These are phyloP conservation scores for Phaeosphaeriaceae sp. DNA, from an alignment of 2,329 filamentous ascomycete species.

Conservation along the genomic window DNA sequence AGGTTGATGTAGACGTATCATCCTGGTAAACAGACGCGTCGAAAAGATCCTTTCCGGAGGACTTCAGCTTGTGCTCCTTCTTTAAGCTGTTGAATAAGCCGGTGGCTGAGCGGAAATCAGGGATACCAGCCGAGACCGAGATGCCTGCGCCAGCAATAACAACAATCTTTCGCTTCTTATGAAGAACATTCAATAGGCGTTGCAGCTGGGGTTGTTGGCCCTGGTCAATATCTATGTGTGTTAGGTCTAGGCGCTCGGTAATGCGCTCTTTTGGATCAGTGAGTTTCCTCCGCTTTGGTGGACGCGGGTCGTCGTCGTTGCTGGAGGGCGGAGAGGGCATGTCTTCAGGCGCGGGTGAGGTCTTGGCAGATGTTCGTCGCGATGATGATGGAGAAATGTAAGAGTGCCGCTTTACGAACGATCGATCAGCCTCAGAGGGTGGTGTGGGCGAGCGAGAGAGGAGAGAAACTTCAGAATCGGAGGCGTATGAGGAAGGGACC, in stretches of 20 bases:
- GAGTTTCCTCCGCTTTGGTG: constrained; percentile 75
- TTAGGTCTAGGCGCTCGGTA: constrained; percentile 81
- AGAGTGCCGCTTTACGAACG: constrained; percentile 34
- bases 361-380: constrained; percentile 53
- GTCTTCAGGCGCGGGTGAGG: constrained; percentile 54
- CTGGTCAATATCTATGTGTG: constrained; percentile 57
- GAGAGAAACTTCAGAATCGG: constrained; percentile 39
- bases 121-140: constrained; percentile 94
- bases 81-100: constrained; percentile 88
- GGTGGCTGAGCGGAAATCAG: constrained; percentile 91
- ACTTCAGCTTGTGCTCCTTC: constrained; percentile 86
- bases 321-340: constrained; percentile 52
- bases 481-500: constrained; percentile 47
- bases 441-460: constrained; percentile 42
- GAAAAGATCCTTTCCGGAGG: constrained; percentile 93
- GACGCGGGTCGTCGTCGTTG: constrained; percentile 69
- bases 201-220: constrained; percentile 69
- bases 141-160: constrained; percentile 96
- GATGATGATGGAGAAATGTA: constrained; percentile 53
- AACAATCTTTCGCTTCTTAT: constrained; percentile 94
- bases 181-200: constrained; percentile 74
- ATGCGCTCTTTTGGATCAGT: constrained; percentile 68
- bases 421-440: constrained; percentile 36
- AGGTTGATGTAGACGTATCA: constrained; percentile 83
- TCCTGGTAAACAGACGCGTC: constrained; percentile 98